Percentiles rank a stretch among this genome's conserved stretches.
Conservation (phyloP, 2,329 filamentous ascomycete species). For the Trichocomaceae sp. region DNA sequence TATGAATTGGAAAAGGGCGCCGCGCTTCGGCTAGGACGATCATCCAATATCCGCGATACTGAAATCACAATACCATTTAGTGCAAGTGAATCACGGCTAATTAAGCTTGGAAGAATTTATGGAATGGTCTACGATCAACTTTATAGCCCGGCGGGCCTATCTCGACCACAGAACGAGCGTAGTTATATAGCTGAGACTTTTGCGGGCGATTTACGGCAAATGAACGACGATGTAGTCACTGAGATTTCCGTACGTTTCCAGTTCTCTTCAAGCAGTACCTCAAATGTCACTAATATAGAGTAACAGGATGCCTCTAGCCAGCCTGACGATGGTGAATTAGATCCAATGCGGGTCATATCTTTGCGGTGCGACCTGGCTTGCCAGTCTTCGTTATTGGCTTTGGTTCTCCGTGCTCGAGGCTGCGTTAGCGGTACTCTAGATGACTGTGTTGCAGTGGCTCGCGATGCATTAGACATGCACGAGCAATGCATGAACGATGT, state of each 20-base stretch:
- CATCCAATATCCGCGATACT: slow-evolving; percentile 7
- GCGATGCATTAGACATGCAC: slow-evolving; percentile 3
- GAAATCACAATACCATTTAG: slow-evolving; percentile 3
- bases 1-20: slow-evolving; percentile 6
- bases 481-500: slow-evolving; percentile 4
- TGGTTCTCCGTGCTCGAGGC: neutral
- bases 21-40: slow-evolving; percentile 3
- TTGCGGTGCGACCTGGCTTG: slow-evolving; percentile 8
- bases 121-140: slow-evolving; percentile 10
- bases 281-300: too few relatives aligned
- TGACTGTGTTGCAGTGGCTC: slow-evolving; percentile 4
- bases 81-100: neutral
- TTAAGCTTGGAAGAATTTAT: slow-evolving; percentile 4
- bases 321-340: neutral
- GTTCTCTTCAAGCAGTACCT: too few relatives aligned
- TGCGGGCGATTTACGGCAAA: neutral
- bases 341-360: neutral
- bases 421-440: neutral
- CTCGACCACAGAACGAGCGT: neutral
- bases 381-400: slow-evolving; percentile 1
- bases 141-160: slow-evolving; percentile 3
- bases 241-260: slow-evolving; percentile 1
- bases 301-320: too few relatives aligned
- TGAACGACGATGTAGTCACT: slow-evolving; percentile 1
- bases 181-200: neutral